Evolutionary conservation across 148 eudicot species (phyloP).

Genomic region (Nepenthes gracilis): DNA sequence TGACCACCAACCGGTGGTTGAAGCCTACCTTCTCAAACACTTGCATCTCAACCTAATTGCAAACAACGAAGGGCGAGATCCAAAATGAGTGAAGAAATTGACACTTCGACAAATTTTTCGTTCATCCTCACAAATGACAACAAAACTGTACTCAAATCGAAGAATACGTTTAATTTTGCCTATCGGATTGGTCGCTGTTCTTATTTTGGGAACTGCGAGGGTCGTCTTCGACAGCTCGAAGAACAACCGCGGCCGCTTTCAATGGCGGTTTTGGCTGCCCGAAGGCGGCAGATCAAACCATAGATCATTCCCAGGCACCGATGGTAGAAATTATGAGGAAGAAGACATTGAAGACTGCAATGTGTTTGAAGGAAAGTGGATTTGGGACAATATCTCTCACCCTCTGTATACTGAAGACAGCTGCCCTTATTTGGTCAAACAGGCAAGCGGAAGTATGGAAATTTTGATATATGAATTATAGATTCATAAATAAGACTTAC

Average conservation of each 20-base stretch:
- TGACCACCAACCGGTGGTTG: background rate
- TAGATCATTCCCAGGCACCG: slow-evolving; percentile 5
- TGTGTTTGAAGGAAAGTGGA: slow-evolving; percentile 74
- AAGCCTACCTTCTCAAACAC: background rate
- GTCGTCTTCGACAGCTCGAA: slow-evolving; percentile 44
- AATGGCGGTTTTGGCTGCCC: slow-evolving; percentile 24
- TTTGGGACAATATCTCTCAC: slow-evolving; percentile 50
- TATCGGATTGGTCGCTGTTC: slow-evolving; percentile 46
- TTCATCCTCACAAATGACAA: slow-evolving; percentile 25
- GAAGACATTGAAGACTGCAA: slow-evolving; percentile 68
- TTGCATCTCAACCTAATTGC: background rate
- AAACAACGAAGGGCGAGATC: background rate
- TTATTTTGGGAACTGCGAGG: slow-evolving; percentile 48
- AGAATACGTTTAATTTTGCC: slow-evolving; percentile 46
- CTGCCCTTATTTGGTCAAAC: slow-evolving; percentile 59
- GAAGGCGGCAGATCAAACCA: background rate
- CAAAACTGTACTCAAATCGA: slow-evolving; percentile 23
- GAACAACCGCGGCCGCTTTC: slow-evolving; percentile 24
- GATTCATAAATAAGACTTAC: too few relatives aligned
- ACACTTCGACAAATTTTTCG: background rate
- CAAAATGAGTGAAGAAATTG: background rate
- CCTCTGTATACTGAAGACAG: slow-evolving; percentile 63
- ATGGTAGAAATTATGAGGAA: slow-evolving; percentile 20
- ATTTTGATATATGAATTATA: too few relatives aligned
- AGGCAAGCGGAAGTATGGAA: too few relatives aligned